Base-by-base conservation (phyloP, 2,329 filamentous ascomycete species). In the Amylocarpus encephaloides region DNA sequence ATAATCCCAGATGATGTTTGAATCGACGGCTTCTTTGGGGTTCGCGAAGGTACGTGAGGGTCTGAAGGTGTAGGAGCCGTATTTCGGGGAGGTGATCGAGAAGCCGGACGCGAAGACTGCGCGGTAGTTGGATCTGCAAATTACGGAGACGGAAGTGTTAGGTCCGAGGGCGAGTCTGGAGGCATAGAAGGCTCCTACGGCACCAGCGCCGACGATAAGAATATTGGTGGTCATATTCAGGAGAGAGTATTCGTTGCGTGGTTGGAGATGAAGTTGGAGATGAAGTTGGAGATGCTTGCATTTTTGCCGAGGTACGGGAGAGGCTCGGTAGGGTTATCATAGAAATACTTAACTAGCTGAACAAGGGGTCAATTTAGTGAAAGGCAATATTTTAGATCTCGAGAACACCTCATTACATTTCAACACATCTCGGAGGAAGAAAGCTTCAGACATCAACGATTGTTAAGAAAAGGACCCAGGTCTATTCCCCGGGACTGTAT, bases 41-140 rank as follows among this genome's bases (percentile, higher is more conserved):
- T 75, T 82, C 16, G 80, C 73, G 63, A 81, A 87, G n/a, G 79
- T 80, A 43, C 76, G 73, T 48, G 81, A 66, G 3, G 86, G 78
- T 34, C 55, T 69, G 70, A 86, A 88, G 18, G 67, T 74, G 66
- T 86, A 86, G 64, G 82, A 72, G 39, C 84, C 83, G 64, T 85
- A 88, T 46, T 78, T 75, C 44, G 76, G 80, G 4, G 84, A 88
- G 45, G 78, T 74, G 33, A 90, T 69, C 29, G 71, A 68, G 62
- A 89, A 84, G 42, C 85, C 86, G 19, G 74, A 69, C 9, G 70
- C 66, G 47, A 75, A 73, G 41, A 89, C 81, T 32, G 77, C 78
- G 19, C 72, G 67, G 71, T 86, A 88, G 70, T 89, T 89, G 36
- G 85, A 88, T 43, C 86, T 79, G 56, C 85, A 87, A 48, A 87